Evolutionary conservation across 345 rosid genomes (phyloP), one percentile per base, ranked within the genome.

Genomic region (Erodium maritimum): DNA sequence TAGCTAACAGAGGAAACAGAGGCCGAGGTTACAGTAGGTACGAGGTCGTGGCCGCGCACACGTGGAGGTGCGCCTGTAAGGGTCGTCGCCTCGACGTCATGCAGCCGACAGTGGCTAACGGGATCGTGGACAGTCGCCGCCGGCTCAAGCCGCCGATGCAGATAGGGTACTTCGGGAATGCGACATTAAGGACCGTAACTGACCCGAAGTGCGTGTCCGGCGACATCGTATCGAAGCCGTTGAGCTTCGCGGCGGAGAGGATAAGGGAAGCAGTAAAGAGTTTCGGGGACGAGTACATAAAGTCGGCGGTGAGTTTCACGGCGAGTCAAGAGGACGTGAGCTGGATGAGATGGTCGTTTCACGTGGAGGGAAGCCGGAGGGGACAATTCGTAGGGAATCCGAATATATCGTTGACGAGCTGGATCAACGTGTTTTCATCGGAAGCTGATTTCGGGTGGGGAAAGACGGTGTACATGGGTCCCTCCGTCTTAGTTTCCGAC

Each of bases 371-470:
- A 54, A 71, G 84, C 37, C 64, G 46, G 20, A 74, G 50, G 52
- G 85, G 78, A 7, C 81, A 84, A 1, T 84, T 79, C 22, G 77
- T 69, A 18, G 90, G 90, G 42, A 84, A 77, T 66, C 33, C 33
- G 33, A 25, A 25, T 25, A 25, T 25, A 25, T 3, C 33, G 33
- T 3, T 25, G 33, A 25, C 33, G 33, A 25, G 33, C 7, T 25
- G 33, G 33, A 3, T 25, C 33, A 25, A 25, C 7, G 3, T 25
- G 33, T 7, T 7, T 2, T 25, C 7, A 3, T 25, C 7, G 4
- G 7, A 25, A 7, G 33, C 33, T 25, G 33, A 25, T 25, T 25
- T 25, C 7, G 33, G 33, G 7, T 25, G 33, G 33, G 33, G 33
- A 25, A 25, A 25, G 33, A 3, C 33, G 33, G 33, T 25, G 33